Conservation (phyloP, 805 yeast genomes). For the Teunomyces barrocoloradensis region DNA sequence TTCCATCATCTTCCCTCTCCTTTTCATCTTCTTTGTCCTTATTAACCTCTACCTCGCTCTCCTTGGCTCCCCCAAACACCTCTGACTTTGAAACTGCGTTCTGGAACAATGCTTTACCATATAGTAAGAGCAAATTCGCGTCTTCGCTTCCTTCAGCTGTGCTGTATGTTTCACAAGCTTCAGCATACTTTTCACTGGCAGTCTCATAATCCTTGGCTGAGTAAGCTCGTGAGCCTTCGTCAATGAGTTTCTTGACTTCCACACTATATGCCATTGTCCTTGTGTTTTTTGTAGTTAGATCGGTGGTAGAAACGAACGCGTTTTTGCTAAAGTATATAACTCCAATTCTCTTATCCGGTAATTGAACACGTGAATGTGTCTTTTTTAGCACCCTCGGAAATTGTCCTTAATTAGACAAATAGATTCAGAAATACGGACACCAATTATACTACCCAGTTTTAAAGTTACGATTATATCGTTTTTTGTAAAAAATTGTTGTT, state of each 20-base stretch:
- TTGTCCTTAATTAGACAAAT: neutral
- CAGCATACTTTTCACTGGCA: conserved; percentile 70
- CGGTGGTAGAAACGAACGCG: neutral
- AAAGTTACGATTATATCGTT: too few species aligned
- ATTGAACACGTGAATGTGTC: neutral
- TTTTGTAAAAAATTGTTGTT: neutral
- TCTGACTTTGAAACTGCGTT: conserved; percentile 73
- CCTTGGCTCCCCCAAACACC: conserved; percentile 60
- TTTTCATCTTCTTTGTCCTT: conserved; percentile 18
- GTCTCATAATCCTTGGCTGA: conserved; percentile 62
- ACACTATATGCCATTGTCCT: conserved; percentile 29
- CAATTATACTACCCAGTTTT: neutral
- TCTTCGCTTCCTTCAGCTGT: conserved; percentile 56
- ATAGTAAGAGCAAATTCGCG: conserved; percentile 68
- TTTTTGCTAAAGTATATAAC: neutral
- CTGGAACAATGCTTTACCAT: conserved; percentile 78
- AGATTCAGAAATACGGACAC: neutral
- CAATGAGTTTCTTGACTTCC: conserved; percentile 48
- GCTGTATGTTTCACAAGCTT: conserved; percentile 62
- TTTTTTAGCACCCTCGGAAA: neutral
- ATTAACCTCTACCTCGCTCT: conserved; percentile 21
- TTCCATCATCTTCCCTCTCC: conserved; percentile 21
- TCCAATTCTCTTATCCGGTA: neutral
- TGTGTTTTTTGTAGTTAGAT: neutral
- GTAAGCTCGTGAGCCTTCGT: conserved; percentile 62